Evolutionary conservation across 2,329 filamentous ascomycete genomes (phyloP), one percentile per base, ranked within the genome.

Genomic region (Scytalidium sp.): DNA sequence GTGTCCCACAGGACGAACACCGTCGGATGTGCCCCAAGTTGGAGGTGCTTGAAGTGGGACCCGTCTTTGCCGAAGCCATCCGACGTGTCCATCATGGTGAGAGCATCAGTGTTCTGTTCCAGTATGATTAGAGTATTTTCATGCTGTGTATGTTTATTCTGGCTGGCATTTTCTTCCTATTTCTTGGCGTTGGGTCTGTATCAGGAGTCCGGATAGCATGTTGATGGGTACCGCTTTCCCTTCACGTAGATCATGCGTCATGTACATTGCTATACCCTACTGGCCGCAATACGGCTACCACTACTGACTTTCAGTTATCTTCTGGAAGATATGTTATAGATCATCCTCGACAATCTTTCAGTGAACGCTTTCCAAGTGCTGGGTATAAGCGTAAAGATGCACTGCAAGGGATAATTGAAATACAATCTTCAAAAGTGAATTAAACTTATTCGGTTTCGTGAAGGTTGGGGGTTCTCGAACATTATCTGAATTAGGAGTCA

Each of bases 1-100:
- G 88, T 21, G 91, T 97, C 15, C 90, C 93, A 42, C 94, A 97
- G 69, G 75, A 84, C 27, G 88, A 96, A 58, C 88, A 97, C 71
- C 76, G 83, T 64, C 78, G 75, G 56, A 70, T 84, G 45, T 96
- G 93, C 66, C 81, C 88, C 36, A 97, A 97, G 75, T 75, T 99
- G 46, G 91, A 96, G 68, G 88, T 97, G 45, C 74, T 99, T 54
- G 93, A 97, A 64, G 85, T 97, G 53, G 90, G 90, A 47, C 86
- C 89, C 59, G 85, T 97, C 51, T 97, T 97, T 67, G 92, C 90
- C 52, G 93, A 97, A 79, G 90, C 94, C 45, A 97, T 97, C 60
- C 88, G 94, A 56, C 84, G 94, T 55, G 93, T 97, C 51, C 94
- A 99, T 71, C 92, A 97, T 69, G 94, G 94, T 63, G 94, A 99